Base-by-base conservation (phyloP, 1,284 basidiomycete genomes). In the Ustilago shanxiensis region DNA sequence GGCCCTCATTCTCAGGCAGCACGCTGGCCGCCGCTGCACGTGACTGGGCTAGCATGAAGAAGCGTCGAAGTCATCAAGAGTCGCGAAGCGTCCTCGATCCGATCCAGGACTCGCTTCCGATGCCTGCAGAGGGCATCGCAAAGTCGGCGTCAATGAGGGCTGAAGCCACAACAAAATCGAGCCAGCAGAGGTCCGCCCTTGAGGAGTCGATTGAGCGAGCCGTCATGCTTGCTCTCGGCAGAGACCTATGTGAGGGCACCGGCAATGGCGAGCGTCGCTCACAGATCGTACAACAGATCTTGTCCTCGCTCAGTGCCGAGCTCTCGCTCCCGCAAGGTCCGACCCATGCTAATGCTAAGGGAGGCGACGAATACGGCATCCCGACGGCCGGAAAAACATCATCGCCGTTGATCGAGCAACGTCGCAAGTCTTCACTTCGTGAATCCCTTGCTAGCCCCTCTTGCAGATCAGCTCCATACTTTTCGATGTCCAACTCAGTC, bases 1-100 rank as follows among this genome's bases (percentile, higher is more conserved):
- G 73, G 16, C 35, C 61, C 10, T 72, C 69, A 13, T 77, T 77
- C 31, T 77, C 68, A 16, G 66, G 62, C 11, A 77, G 73, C 66
- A 77, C 73, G 2, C 59, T 77, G 10, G 73, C 69, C 10, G 73
- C 69, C 9, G 73, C 73, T 2, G 73, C 73, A 16, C 73, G 73
- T 50, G 73, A 77, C 55, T 77, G 73, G 73, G 58, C 70, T 1
- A 66, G 70, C 60, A 72, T 72, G 39, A 72, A 62, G 37, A 49
- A 56, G n/a, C 56, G 70, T 31, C 50, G 60, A 24, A 56, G 64
- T 37, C 58, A 26, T 20, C 39, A 55, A 26, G 47, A 50, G 39
- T 51, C 31, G 1, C 22, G 50, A 28, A 51, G 58, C 26, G 50
- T 58, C 20, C 49, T 33, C 24, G 56, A 62, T 11, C 50, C 59